Percentiles rank a stretch among this genome's conserved stretches.
Evolutionary conservation across 352 stramenopile species (phyloP).

Genomic region (Globisporangium paroecandrum): DNA sequence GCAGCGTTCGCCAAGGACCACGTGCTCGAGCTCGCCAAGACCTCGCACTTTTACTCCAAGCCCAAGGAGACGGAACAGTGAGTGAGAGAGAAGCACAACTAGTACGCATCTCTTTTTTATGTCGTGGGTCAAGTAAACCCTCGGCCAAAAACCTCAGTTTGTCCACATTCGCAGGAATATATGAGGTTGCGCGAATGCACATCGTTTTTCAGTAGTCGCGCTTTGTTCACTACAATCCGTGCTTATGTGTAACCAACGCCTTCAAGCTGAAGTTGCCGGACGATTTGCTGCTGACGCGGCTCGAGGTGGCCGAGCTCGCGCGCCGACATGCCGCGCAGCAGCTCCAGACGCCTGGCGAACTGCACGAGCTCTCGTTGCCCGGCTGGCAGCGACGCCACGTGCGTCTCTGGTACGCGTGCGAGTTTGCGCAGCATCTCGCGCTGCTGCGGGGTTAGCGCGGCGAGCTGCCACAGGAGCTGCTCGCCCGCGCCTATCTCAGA

Average conservation of each 20-base stretch:
- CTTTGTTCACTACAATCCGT: no score
- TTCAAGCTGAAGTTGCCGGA: conserved; percentile 26
- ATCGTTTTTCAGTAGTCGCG: no score
- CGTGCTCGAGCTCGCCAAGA: conserved; percentile 29
- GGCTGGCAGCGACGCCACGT: conserved; percentile 31
- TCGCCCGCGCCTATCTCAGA: background rate
- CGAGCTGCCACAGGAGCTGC: conserved; percentile 15
- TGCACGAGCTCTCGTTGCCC: conserved; percentile 45
- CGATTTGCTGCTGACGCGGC: conserved; percentile 36
- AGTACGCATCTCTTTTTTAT: no score
- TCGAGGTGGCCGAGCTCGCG: conserved; percentile 33
- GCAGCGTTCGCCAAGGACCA: conserved; percentile 31
- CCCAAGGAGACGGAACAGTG: background rate
- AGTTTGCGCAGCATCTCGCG: conserved; percentile 41
- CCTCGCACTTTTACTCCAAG: conserved; percentile 44
- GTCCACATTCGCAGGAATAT: no score
- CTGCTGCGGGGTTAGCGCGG: conserved; percentile 28
- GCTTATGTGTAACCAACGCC: no score
- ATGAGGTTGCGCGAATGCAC: no score
- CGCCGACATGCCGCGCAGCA: conserved; percentile 30
- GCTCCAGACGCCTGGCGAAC: conserved; percentile 56
- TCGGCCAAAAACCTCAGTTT: no score
- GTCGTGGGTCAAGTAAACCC: no score
- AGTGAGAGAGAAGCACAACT: no score
- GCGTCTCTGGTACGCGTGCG: conserved; percentile 27